Conservation (phyloP, 2,329 filamentous ascomycete species). For the Camillea tinctor region DNA sequence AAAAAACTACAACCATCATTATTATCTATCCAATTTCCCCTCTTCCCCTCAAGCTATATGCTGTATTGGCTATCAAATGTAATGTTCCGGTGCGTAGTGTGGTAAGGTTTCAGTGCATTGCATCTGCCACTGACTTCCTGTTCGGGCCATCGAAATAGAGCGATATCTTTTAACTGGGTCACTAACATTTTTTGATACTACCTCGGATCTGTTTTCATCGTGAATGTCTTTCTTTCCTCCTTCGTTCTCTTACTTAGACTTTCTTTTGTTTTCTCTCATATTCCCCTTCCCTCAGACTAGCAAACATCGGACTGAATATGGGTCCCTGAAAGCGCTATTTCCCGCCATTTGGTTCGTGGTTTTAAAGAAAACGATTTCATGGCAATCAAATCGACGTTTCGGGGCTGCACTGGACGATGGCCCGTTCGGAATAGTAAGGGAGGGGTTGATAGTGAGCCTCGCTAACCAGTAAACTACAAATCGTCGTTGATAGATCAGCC, state of each 20-base stretch:
- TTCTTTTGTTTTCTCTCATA: background rate
- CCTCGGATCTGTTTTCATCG: background rate
- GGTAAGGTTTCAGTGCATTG: conserved; percentile 22
- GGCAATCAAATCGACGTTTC: conserved; percentile 8
- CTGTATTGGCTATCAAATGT: background rate
- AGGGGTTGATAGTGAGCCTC: conserved; percentile 29
- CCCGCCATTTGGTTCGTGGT: conserved; percentile 21
- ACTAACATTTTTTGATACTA: conserved; percentile 5
- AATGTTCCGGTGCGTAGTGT: conserved; percentile 9
- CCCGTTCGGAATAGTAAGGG: conserved; percentile 9
- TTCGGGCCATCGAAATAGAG: conserved; percentile 19
- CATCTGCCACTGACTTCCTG: conserved; percentile 14
- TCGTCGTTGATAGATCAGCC: conserved; percentile 20
- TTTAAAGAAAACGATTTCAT: conserved; percentile 8
- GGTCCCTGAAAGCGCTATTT: conserved; percentile 15
- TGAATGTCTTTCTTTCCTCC: background rate
- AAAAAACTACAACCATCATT: too few species aligned
- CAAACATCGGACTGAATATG: conserved; percentile 9
- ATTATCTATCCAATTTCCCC: background rate
- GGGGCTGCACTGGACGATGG: conserved; percentile 6
- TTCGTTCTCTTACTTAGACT: too few species aligned
- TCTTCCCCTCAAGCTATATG: background rate
- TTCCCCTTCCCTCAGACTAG: conserved; percentile 8
- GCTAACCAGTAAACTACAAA: conserved; percentile 26
- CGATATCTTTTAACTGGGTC: conserved; percentile 15